Evolutionary conservation across 192 early-diverging fungal genomes (phyloP), one percentile per base, ranked within the genome.

Genomic region (Tieghemiomyces parasiticus): DNA sequence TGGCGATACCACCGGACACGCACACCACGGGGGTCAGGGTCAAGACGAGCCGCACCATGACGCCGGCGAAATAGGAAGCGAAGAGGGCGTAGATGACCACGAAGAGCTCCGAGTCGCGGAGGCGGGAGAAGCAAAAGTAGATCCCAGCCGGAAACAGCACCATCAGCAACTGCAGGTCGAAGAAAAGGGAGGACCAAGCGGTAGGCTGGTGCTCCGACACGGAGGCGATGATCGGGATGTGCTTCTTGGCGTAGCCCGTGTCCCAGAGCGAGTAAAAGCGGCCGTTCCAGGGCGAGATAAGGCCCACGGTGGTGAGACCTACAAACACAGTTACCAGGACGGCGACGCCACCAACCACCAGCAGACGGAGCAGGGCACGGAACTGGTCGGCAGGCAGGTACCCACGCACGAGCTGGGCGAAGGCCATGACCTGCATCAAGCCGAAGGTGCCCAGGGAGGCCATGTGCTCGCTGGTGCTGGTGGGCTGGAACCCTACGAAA

Each of bases 131-230:
- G 72, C 92, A 95, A 63, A 99, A 82, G 76, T 92, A 99, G 47
- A 98, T 81, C 14, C 97, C 97, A 14, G 90, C 97, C 6, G 97
- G 97, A 74, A 99, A 90, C 42, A 98, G 67, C 63, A 88, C 86
- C 62, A 99, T 87, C n/a, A 99, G 79, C 73, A 97, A 75, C 58
- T 97, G 86, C 30, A 99, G 78, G 68, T 99, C 97, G 72, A 99
- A 98, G 77, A 98, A 98, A 79, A 97, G 97, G 26, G 93, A 91
- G 13, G 97, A 83, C 97, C 97, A 99, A 0, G 97, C 82, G 4
- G 97, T 98, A 25, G 97, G 97, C 70, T 98, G 97, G 74, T 99
- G 97, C 72, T 99, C 97, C 6, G 95, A 98, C 33, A 99, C 97
- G 24, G 97, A 99, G 0, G 97, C 97, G 68, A 99, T 99, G 64